Percentiles rank a stretch among this genome's conserved stretches.
Evolutionary conservation across 768 basidiomycete species (phyloP).

Genomic region (Solioccasus polychromus): DNA sequence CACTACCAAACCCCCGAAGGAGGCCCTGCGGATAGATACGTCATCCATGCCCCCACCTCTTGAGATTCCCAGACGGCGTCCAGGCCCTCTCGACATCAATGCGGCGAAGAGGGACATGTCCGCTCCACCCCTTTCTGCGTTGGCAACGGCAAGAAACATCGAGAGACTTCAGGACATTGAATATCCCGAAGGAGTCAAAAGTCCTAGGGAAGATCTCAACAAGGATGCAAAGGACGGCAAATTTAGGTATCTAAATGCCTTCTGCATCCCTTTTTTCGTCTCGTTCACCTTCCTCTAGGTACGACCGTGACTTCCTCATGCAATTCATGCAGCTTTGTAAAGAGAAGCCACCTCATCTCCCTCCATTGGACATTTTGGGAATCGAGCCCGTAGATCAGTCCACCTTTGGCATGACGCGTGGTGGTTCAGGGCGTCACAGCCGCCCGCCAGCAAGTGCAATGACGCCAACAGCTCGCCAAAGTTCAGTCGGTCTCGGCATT

Average conservation of each 20-base stretch:
- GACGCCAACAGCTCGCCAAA: constrained; percentile 43
- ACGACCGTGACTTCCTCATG: constrained; percentile 95
- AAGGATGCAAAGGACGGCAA: constrained; percentile 80
- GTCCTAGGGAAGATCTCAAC: constrained; percentile 85
- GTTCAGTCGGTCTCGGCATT: constrained; percentile 49
- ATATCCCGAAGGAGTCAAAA: constrained; percentile 81
- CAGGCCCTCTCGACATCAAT: constrained; percentile 72
- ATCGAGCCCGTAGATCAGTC: constrained; percentile 72
- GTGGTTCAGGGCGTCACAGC: constrained; percentile 64
- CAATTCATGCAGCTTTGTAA: constrained; percentile 96
- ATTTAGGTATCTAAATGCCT: constrained; percentile 59
- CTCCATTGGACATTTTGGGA: constrained; percentile 87
- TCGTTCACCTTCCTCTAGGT: constrained; percentile 46
- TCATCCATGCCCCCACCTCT: constrained; percentile 39
- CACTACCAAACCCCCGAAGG: constrained; percentile 44
- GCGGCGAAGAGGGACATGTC: constrained; percentile 41
- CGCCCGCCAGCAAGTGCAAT: constrained; percentile 45
- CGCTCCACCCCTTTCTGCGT: constrained; percentile 46
- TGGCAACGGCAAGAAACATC: constrained; percentile 83
- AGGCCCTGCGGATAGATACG: constrained; percentile 66
- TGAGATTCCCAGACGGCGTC: constrained; percentile 47
- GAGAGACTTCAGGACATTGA: constrained; percentile 72
- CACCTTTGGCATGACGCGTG: constrained; percentile 50
- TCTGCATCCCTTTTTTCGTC: background rate
- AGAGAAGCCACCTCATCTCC: constrained; percentile 90